Conservation (phyloP, 345 rosid species). For the Ricinus communis region DNA sequence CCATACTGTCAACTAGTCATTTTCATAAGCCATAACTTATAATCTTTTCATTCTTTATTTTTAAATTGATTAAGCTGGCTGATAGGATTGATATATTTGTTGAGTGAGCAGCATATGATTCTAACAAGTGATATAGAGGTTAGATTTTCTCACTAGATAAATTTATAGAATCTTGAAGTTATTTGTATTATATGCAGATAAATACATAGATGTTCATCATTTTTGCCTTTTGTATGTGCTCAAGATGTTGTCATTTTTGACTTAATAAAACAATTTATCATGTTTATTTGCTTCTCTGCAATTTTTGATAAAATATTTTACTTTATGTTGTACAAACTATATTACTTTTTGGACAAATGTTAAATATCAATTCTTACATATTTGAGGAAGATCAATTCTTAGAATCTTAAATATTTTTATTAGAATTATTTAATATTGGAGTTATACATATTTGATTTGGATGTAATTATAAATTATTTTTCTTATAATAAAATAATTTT, state of each 20-base stretch:
- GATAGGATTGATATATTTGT: conserved; percentile 66
- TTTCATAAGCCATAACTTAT: conserved; percentile 8
- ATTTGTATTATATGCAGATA: background rate
- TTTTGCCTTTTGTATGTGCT: background rate
- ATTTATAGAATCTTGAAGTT: background rate
- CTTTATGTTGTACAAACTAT: too few relatives aligned
- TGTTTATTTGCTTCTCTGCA: background rate
- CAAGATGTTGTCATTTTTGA: background rate
- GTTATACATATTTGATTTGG: too few relatives aligned
- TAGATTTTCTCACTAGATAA: conserved; percentile 36
- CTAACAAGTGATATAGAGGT: conserved; percentile 71
- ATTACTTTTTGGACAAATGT: too few relatives aligned
- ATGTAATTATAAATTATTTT: too few relatives aligned
- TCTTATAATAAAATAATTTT: too few relatives aligned
- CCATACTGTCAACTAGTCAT: background rate
- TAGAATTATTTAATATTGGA: too few relatives aligned
- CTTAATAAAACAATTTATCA: background rate
- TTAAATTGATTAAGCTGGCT: conserved; percentile 66
- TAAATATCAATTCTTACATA: too few relatives aligned
- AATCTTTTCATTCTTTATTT: conserved; percentile 44
- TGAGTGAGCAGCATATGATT: conserved; percentile 77
- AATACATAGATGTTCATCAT: background rate
- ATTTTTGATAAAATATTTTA: too few relatives aligned
- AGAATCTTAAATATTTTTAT: too few relatives aligned
- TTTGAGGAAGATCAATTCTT: too few relatives aligned